phyloP scores from a whole-genome alignment of 2,329 filamentous ascomycete species.

The Microcyclosporella mali region DNA sequence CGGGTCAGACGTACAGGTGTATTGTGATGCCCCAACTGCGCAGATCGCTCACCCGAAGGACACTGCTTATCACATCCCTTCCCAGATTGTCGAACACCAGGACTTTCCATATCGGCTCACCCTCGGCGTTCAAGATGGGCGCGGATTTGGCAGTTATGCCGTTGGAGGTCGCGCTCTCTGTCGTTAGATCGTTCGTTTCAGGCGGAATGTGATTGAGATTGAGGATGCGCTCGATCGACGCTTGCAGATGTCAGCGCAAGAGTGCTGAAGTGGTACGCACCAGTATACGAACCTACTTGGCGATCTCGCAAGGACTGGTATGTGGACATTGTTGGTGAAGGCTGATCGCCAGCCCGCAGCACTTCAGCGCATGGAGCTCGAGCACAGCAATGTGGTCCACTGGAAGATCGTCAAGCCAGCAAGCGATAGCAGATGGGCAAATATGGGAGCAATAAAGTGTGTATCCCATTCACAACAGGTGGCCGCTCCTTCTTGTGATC shows the following conservation, averaged over 20 bases:
- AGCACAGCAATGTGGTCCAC: neutral
- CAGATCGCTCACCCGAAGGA: constrained; percentile 87
- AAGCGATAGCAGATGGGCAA: neutral
- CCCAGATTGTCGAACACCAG: constrained; percentile 90
- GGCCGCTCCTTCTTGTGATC: too few relatives aligned
- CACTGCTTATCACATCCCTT: constrained; percentile 93
- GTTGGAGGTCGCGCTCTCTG: constrained; percentile 57
- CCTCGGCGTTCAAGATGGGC: constrained; percentile 78
- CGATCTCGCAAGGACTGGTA: constrained; percentile 61
- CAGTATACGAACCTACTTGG: constrained; percentile 57
- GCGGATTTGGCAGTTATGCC: constrained; percentile 62
- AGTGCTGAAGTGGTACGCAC: constrained; percentile 10
- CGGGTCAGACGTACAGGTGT: constrained; percentile 61
- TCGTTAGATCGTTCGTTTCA: constrained; percentile 49
- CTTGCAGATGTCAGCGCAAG: constrained; percentile 40
- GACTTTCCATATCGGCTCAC: constrained; percentile 95
- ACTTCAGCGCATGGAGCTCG: constrained; percentile 23
- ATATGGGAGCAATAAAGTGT: too few relatives aligned
- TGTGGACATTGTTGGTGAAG: constrained; percentile 46
- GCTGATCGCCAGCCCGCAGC: constrained; percentile 26
- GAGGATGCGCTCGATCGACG: constrained; percentile 88
- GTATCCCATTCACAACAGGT: too few relatives aligned
- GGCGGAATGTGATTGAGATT: constrained; percentile 76
- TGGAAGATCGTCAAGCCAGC: too few relatives aligned
- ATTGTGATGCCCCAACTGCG: constrained; percentile 92